phyloP scores from a whole-genome alignment of 1,284 basidiomycete genomes.

The Ceratobasidium theobromae region DNA sequence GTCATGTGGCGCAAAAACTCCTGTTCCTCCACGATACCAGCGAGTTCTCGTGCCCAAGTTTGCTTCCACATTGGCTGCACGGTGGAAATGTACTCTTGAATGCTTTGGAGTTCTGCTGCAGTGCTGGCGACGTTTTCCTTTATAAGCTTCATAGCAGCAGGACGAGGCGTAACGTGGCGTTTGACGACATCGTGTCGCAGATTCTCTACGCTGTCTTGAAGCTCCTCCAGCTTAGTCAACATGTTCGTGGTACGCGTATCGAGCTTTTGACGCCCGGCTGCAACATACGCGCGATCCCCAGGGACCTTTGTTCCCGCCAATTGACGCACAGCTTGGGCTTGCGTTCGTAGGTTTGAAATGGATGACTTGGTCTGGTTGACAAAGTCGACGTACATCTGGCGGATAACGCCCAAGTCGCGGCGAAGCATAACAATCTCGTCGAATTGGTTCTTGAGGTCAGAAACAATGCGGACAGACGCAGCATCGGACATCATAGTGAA shows the following conservation, averaged over 20 bases:
- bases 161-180: constrained; percentile 83
- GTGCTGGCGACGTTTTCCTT: constrained; percentile 74
- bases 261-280: constrained; percentile 87
- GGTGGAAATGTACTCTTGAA: constrained; percentile 84
- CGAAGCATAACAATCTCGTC: constrained; percentile 93
- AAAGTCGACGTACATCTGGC: constrained; percentile 93
- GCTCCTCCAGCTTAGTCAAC: constrained; percentile 89
- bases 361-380: constrained; percentile 87
- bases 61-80: constrained; percentile 98
- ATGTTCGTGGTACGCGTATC: constrained; percentile 87
- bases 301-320: constrained; percentile 81
- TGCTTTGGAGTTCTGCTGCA: constrained; percentile 68
- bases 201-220: constrained; percentile 89
- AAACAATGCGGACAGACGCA: constrained; percentile 56
- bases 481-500: constrained; percentile 59
- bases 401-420: constrained; percentile 88
- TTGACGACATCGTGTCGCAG: constrained; percentile 91
- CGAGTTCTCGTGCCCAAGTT: constrained; percentile 95
- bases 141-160: constrained; percentile 69
- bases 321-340: constrained; percentile 85
- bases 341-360: constrained; percentile 71
- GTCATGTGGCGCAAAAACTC: constrained; percentile 91
- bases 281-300: constrained; percentile 85
- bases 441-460: constrained; percentile 86
- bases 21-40: constrained; percentile 97